These are phyloP conservation scores for Aspergillus thermomutatus DNA, from an alignment of 2,329 filamentous ascomycete genomes.

Conservation along the genomic window DNA sequence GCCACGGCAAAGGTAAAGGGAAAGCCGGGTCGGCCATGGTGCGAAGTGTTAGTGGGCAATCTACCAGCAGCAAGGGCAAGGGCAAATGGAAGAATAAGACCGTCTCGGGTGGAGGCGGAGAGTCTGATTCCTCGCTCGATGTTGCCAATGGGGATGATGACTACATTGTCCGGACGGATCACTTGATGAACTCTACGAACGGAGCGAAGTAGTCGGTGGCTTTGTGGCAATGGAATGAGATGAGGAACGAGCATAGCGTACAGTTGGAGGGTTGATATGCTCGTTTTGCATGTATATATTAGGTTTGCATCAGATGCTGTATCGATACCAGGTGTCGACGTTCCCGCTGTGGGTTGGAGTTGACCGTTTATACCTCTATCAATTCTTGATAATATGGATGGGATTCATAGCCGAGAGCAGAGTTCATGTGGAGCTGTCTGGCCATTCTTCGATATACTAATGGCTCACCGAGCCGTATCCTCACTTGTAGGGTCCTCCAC, in stretches of 20 bases:
- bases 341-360: neutral
- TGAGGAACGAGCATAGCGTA: neutral
- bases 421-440: too few species aligned
- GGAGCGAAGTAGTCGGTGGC: conserved; percentile 4
- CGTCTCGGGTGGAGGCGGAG: conserved; percentile 33
- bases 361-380: neutral
- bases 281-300: neutral
- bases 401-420: neutral
- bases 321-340: neutral
- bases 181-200: conserved; percentile 20
- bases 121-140: conserved; percentile 32
- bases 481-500: neutral
- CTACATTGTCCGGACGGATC: conserved; percentile 39
- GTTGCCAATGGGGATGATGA: conserved; percentile 34
- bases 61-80: conserved; percentile 27
- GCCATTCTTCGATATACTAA: too few species aligned
- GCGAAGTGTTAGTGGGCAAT: conserved; percentile 30
- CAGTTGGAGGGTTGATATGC: neutral
- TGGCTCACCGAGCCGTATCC: neutral
- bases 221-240: neutral
- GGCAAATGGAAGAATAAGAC: conserved; percentile 18
- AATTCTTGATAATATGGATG: neutral
- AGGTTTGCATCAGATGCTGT: neutral
- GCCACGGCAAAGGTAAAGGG: conserved; percentile 31
- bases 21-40: conserved; percentile 24